Evolutionary conservation across 495 filamentous ascomycete species (phyloP).

Genomic region (Schizothecium vesticola): DNA sequence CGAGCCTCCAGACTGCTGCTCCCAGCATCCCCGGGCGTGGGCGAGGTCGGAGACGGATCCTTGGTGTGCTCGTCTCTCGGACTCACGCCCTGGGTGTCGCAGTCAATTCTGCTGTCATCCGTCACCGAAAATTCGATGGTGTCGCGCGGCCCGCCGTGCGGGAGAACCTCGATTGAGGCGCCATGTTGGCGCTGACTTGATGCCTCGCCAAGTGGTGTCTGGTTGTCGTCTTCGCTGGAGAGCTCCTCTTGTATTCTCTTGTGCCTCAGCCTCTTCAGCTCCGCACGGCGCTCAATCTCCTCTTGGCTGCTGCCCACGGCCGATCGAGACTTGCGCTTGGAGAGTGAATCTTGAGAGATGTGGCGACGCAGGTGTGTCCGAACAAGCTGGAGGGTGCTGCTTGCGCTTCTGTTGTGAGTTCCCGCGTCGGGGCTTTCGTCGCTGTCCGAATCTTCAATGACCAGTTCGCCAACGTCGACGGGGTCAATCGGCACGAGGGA

Average conservation of each 20-base stretch:
- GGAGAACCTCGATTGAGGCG: constrained; percentile 20
- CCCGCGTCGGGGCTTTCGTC: constrained; percentile 29
- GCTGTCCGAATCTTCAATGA: constrained; percentile 39
- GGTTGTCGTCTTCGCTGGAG: constrained; percentile 33
- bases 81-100: constrained; percentile 2
- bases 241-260: constrained; percentile 50
- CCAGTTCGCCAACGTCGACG: constrained; percentile 27
- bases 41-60: background rate
- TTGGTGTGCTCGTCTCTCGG: background rate
- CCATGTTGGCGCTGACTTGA: constrained; percentile 11
- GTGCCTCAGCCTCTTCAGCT: constrained; percentile 45
- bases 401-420: constrained; percentile 26
- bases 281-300: constrained; percentile 45
- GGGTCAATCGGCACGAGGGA: constrained; percentile 15
- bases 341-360: constrained; percentile 39
- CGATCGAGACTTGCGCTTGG: constrained; percentile 34
- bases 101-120: constrained; percentile 9
- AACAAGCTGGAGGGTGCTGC: constrained; percentile 35
- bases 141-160: constrained; percentile 37
- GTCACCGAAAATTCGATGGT: constrained; percentile 35
- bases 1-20: constrained; percentile 4
- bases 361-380: constrained; percentile 41
- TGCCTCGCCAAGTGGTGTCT: constrained; percentile 7
- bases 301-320: constrained; percentile 43
- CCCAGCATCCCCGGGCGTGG: constrained; percentile 4